Evolutionary conservation across 108 stramenopile genomes (phyloP), one percentile per base, ranked within the genome.

Genomic region (Aurantiochytrium sp.): DNA sequence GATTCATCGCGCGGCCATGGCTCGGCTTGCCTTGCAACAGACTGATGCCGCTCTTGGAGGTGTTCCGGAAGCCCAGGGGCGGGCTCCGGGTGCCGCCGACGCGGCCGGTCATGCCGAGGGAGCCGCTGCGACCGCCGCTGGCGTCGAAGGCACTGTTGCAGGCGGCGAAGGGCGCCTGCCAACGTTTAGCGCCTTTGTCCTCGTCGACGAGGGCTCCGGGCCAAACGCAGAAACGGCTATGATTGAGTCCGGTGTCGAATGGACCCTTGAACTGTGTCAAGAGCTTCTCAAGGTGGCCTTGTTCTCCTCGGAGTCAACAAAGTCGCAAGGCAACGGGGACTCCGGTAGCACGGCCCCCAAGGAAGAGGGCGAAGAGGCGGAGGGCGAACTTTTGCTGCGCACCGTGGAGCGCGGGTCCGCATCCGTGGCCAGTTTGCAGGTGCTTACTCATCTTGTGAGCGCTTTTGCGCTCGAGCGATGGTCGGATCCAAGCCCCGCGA

Each of bases 401-500:
- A 53, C 51, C n/a, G 76, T 83, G 19, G 76, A 83, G 51, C 76
- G 76, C n/a, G 76, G 76, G 25, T 83, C 76, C n/a, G 76, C 76
- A 6, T 12, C 76, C 8, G 51, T 83, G 12, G 76, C 76, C 23
- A 83, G 76, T 28, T 35, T 83, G 6, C 76, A 83, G 51, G 76
- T 83, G 4, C 76, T 83, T 6, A 83, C 76, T 6, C 76, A 83
- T 23, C 76, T 83, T 18, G 76, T 83, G n/a, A 83, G 76, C 76
- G 76, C 76, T 55, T 83, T 83, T 83, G 76, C 76, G 49, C 76
- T 83, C 23, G 76, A 83, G 49, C 45, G 76, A 6, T 83, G 76
- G 76, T 83, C 76, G 16, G 76, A 83, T 1, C 76, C 76, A 6
- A 53, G 19, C 18, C 42, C 8, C 1, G 64, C 3, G 25, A 69